Conservation (phyloP, 2,329 filamentous ascomycete genomes). For the Pyrenochaeta sp. region DNA sequence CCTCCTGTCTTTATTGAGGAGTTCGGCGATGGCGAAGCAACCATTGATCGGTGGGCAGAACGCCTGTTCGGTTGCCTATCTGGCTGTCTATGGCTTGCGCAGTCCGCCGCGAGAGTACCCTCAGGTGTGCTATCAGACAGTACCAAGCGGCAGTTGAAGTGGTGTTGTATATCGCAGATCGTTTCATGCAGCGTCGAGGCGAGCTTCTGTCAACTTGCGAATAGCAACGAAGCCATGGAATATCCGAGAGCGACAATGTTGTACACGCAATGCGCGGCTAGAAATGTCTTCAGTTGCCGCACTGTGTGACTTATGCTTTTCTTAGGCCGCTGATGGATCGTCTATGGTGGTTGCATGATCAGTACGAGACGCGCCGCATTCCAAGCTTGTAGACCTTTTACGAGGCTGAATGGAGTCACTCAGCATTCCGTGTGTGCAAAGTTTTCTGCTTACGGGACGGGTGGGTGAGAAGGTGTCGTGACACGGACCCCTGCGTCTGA, state of each 20-base stretch:
- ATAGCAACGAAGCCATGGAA: constrained; percentile 7
- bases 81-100: constrained; percentile 29
- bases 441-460: constrained; percentile 29
- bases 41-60: constrained; percentile 36
- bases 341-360: constrained; percentile 13
- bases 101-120: background rate
- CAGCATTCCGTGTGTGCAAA: constrained; percentile 23
- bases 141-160: constrained; percentile 26
- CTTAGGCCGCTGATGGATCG: constrained; percentile 7
- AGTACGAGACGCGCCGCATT: constrained; percentile 15
- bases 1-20: constrained; percentile 16
- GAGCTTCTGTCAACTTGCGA: constrained; percentile 19
- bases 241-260: constrained; percentile 11
- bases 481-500: constrained; percentile 23
- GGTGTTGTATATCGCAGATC: constrained; percentile 23
- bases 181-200: constrained; percentile 22
- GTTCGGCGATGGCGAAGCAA: constrained; percentile 31
- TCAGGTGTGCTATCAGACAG: background rate
- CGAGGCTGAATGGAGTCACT: constrained; percentile 18
- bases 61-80: constrained; percentile 33
- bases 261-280: constrained; percentile 13
- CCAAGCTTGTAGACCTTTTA: constrained; percentile 11
- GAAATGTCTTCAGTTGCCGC: constrained; percentile 30
- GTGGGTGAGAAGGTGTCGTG: constrained; percentile 9
- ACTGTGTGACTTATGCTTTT: constrained; percentile 20